Percentiles rank a stretch among this genome's conserved stretches.
These are phyloP conservation scores for Phytophthora colocasiae DNA, from an alignment of 352 stramenopile genomes.

Conservation along the genomic window DNA sequence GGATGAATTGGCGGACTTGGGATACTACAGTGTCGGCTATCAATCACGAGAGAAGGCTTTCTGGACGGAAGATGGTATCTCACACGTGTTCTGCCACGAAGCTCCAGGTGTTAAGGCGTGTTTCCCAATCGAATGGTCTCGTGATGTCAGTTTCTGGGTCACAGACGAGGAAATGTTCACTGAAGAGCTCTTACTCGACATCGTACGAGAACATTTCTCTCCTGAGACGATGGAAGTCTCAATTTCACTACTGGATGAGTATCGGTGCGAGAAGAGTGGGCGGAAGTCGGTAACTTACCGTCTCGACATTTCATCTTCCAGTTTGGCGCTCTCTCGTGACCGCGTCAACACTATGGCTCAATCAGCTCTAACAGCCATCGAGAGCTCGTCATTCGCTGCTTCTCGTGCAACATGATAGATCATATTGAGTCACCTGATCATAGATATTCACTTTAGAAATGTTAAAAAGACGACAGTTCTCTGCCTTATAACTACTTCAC, in stretches of 20 bases:
- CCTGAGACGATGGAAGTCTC: slow-evolving; percentile 40
- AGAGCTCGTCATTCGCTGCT: slow-evolving; percentile 63
- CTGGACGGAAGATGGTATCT: slow-evolving; percentile 69
- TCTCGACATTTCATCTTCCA: slow-evolving; percentile 49
- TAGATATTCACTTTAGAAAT: slow-evolving; percentile 20
- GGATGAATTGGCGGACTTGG: slow-evolving; percentile 56
- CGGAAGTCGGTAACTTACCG: slow-evolving; percentile 72
- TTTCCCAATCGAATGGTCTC: slow-evolving; percentile 68
- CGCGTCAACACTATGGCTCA: slow-evolving; percentile 56
- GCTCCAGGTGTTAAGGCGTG: slow-evolving; percentile 44
- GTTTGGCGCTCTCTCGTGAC: slow-evolving; percentile 52
- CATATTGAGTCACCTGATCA: slow-evolving; percentile 4
- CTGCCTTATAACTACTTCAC: slow-evolving; percentile 18
- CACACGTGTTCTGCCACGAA: slow-evolving; percentile 76
- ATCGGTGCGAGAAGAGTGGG: slow-evolving; percentile 56
- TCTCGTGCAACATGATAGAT: slow-evolving; percentile 47
- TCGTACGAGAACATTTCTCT: slow-evolving; percentile 60
- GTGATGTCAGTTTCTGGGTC: slow-evolving; percentile 83
- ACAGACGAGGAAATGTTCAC: slow-evolving; percentile 55
- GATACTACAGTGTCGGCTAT: slow-evolving; percentile 87
- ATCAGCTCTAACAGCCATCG: slow-evolving; percentile 49
- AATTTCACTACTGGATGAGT: slow-evolving; percentile 61
- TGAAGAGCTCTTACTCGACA: slow-evolving; percentile 49
- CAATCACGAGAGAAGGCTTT: slow-evolving; percentile 79
- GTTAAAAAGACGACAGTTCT: slow-evolving; percentile 3